Percentiles rank a stretch among this genome's conserved stretches.
Conservation (phyloP, 2,329 filamentous ascomycete species). For the Fusarium sarcochroum region DNA sequence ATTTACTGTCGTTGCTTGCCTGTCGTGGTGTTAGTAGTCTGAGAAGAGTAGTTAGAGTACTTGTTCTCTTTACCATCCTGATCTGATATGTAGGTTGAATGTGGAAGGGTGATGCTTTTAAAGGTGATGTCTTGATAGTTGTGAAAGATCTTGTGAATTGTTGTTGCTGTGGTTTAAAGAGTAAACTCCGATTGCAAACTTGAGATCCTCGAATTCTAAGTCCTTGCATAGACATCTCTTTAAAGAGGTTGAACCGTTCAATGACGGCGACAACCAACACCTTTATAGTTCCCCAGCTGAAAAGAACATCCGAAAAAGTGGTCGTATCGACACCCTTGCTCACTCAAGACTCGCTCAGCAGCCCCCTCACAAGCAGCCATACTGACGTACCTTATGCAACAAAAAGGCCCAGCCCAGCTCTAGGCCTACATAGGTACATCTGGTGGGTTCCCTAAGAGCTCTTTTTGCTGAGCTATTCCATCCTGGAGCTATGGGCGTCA, state of each 20-base stretch:
- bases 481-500: slow-evolving; percentile 12
- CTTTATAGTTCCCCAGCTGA: slow-evolving; percentile 41
- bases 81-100: slow-evolving; percentile 30
- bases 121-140: slow-evolving; percentile 18
- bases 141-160: slow-evolving; percentile 24
- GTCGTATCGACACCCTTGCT: slow-evolving; percentile 35
- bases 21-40: slow-evolving; percentile 33
- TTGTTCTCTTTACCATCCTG: slow-evolving; percentile 44
- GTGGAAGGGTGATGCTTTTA: slow-evolving; percentile 1
- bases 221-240: slow-evolving; percentile 42
- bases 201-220: slow-evolving; percentile 33
- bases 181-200: slow-evolving; percentile 25
- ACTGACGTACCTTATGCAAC: not conserved
- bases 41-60: not conserved
- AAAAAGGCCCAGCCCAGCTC: slow-evolving; percentile 12
- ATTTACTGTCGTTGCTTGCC: slow-evolving; percentile 53
- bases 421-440: not conserved
- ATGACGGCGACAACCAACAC: slow-evolving; percentile 38
- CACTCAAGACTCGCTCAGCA: slow-evolving; percentile 47
- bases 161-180: slow-evolving; percentile 16
- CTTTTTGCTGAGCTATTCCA: slow-evolving; percentile 19
- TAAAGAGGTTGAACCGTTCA: slow-evolving; percentile 9
- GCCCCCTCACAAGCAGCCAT: slow-evolving; percentile 32
- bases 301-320: slow-evolving; percentile 22
- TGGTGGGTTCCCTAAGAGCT: slow-evolving; percentile 25